Conservation (phyloP, 768 basidiomycete species). For the Amanita polypyramis region DNA sequence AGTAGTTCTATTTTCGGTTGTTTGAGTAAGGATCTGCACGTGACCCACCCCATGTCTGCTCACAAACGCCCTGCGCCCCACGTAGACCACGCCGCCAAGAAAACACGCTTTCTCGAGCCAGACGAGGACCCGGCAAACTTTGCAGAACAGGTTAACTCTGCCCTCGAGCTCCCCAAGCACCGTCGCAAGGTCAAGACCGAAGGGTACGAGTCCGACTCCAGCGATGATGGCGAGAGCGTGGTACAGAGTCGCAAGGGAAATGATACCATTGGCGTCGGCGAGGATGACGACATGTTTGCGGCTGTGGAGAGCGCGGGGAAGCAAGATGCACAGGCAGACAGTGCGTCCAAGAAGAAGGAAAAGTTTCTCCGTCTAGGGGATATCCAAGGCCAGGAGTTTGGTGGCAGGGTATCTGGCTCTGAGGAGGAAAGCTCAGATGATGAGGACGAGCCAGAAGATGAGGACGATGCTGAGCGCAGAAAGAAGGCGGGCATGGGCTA, state of each 20-base stretch:
- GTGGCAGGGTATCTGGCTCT: slow-evolving; percentile 26
- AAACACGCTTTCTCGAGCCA: slow-evolving; percentile 73
- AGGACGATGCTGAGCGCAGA: slow-evolving; percentile 67
- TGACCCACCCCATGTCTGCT: slow-evolving; percentile 17
- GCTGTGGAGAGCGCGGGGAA: slow-evolving; percentile 49
- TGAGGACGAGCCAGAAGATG: slow-evolving; percentile 48
- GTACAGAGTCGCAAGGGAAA: slow-evolving; percentile 68
- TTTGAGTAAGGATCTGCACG: not conserved
- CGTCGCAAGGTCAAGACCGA: slow-evolving; percentile 75
- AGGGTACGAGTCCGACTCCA: slow-evolving; percentile 90
- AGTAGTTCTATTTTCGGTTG: not conserved
- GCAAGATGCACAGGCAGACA: slow-evolving; percentile 18
- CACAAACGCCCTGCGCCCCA: slow-evolving; percentile 24
- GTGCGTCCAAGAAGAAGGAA: slow-evolving; percentile 30
- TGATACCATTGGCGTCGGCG: slow-evolving; percentile 32
- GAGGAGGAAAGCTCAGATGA: slow-evolving; percentile 28
- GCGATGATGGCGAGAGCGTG: slow-evolving; percentile 91
- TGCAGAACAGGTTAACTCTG: slow-evolving; percentile 66
- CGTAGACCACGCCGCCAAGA: slow-evolving; percentile 36
- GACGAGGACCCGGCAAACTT: slow-evolving; percentile 66
- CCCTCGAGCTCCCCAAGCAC: slow-evolving; percentile 59
- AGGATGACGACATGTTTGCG: slow-evolving; percentile 78
- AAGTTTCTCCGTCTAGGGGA: slow-evolving; percentile 83
- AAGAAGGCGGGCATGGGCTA: slow-evolving; percentile 88
- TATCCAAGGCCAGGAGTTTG: slow-evolving; percentile 96